A percentile compares a stretch with the other conserved stretches of the same genome.
phyloP scores from a whole-genome alignment of 2,329 filamentous ascomycete species.

The Penicillium glabrum region DNA sequence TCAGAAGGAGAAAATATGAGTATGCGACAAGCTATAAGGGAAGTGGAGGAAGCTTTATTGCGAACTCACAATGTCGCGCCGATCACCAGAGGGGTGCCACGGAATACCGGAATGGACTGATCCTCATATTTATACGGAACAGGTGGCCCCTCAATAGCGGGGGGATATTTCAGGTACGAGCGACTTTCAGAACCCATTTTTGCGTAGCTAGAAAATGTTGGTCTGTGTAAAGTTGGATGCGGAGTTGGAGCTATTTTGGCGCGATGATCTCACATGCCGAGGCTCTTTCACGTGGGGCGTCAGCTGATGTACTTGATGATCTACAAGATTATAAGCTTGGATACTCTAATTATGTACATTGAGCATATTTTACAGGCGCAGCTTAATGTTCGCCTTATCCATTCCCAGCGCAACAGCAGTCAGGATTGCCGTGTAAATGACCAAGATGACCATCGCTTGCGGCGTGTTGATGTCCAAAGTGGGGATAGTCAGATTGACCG shows the following conservation, averaged over 20 bases:
- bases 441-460: constrained; percentile 70
- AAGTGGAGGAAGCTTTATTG: neutral
- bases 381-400: constrained; percentile 39
- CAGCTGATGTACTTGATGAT: constrained; percentile 5
- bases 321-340: neutral
- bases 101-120: constrained; percentile 68
- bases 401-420: constrained; percentile 61
- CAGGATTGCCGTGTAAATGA: constrained; percentile 68
- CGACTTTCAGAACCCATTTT: constrained; percentile 22
- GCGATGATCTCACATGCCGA: constrained; percentile 15
- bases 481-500: constrained; percentile 82
- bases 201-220: neutral
- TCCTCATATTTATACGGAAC: constrained; percentile 50
- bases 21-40: neutral
- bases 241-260: constrained; percentile 7
- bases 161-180: constrained; percentile 39
- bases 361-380: constrained; percentile 20
- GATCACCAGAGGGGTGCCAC: constrained; percentile 63
- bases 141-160: constrained; percentile 38
- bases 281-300: constrained; percentile 8
- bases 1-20: neutral
- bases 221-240: neutral
- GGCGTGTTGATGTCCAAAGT: constrained; percentile 71
- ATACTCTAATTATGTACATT: neutral
- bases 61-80: constrained; percentile 60